Percentiles rank a stretch among this genome's conserved stretches.
Conservation (phyloP, 1,284 basidiomycete genomes). For the Ustilago bromivora region DNA sequence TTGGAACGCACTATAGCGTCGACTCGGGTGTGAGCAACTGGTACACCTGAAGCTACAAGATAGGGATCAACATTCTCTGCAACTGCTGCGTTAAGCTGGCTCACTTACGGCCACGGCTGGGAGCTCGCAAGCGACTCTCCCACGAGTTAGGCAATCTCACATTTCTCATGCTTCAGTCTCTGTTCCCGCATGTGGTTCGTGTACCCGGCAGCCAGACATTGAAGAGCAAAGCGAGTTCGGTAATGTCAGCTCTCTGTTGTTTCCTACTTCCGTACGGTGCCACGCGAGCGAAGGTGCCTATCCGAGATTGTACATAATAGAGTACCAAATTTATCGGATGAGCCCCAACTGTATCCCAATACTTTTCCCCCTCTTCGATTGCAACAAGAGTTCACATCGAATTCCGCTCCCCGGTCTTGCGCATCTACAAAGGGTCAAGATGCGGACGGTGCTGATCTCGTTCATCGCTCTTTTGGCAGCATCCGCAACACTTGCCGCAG, state of each 20-base stretch:
- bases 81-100: background rate
- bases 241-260: background rate
- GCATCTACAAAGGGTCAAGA: background rate
- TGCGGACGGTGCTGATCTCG: constrained; percentile 9
- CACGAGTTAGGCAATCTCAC: too few relatives aligned
- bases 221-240: background rate
- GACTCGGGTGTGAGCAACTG: background rate
- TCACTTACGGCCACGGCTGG: background rate
- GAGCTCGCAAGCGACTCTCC: too few relatives aligned
- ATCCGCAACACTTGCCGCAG: constrained; percentile 2
- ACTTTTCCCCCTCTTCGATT: too few relatives aligned
- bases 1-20: too few relatives aligned
- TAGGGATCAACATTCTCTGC: background rate
- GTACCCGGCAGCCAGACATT: background rate
- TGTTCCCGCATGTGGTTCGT: too few relatives aligned
- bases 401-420: background rate
- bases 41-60: background rate
- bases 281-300: background rate
- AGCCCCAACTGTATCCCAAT: too few relatives aligned
- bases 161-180: too few relatives aligned
- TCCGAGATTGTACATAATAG: too few relatives aligned
- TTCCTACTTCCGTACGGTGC: background rate
- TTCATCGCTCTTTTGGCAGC: background rate
- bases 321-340: too few relatives aligned
- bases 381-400: too few relatives aligned